Evolutionary conservation across 2,329 filamentous ascomycete genomes (phyloP).

Genomic region (Balansia obtecta): DNA sequence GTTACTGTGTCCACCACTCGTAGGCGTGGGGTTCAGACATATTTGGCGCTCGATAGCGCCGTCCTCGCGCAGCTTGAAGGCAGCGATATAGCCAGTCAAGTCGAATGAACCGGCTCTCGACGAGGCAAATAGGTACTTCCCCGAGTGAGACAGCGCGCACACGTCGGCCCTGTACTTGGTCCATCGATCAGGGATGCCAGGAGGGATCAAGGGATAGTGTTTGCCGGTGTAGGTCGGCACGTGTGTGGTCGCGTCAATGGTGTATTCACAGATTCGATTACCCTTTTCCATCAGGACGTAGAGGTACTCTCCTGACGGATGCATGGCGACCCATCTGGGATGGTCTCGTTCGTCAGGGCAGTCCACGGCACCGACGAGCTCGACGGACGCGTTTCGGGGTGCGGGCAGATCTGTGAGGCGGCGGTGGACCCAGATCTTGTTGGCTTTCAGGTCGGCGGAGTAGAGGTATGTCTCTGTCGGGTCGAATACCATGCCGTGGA

Average conservation of each 20-base stretch:
- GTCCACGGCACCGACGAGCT: constrained; percentile 59
- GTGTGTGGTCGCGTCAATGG: constrained; percentile 61
- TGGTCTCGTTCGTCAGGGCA: constrained; percentile 63
- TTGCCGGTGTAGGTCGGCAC: constrained; percentile 69
- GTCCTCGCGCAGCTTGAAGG: constrained; percentile 56
- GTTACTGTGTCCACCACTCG: constrained; percentile 79
- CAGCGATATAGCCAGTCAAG: constrained; percentile 71
- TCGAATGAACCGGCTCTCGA: constrained; percentile 66
- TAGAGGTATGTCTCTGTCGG: constrained; percentile 63
- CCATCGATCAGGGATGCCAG: constrained; percentile 43
- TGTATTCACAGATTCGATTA: constrained; percentile 71
- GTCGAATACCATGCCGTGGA: constrained; percentile 77
- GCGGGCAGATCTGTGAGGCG: constrained; percentile 34
- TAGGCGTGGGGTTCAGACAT: constrained; percentile 72
- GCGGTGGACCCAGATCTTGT: constrained; percentile 76
- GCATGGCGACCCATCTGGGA: constrained; percentile 79
- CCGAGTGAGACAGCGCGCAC: constrained; percentile 57
- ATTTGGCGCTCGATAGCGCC: constrained; percentile 69
- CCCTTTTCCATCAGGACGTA: constrained; percentile 87
- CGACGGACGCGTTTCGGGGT: constrained; percentile 43
- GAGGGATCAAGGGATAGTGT: constrained; percentile 67
- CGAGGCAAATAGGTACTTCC: constrained; percentile 70
- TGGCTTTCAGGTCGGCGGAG: constrained; percentile 64
- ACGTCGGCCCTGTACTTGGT: constrained; percentile 76
- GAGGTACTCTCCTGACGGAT: constrained; percentile 63